phyloP scores from a whole-genome alignment of 306 rosid species.

The Alnus glutinosa region DNA sequence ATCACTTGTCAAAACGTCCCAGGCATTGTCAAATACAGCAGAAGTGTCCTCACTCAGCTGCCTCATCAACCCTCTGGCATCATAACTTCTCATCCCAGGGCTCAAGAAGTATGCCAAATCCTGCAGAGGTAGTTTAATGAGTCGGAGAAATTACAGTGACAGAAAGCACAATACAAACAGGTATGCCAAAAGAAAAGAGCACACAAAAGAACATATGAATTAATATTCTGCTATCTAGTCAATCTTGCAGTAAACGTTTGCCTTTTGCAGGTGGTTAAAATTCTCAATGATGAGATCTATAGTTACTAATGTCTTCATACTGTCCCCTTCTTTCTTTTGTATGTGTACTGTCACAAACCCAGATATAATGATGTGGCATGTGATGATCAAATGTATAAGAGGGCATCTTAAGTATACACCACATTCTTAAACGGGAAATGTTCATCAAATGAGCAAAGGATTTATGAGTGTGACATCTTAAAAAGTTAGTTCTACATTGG shows the following conservation, averaged over 20 bases:
- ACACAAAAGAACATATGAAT: not conserved
- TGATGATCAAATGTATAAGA: not conserved
- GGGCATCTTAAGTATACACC: not conserved
- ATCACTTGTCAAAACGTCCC: constrained; percentile 64
- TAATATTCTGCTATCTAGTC: not conserved
- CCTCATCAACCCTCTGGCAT: constrained; percentile 87
- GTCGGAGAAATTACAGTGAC: not conserved
- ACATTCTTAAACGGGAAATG: not conserved
- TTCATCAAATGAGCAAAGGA: not conserved
- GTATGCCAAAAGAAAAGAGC: not conserved
- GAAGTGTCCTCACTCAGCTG: constrained; percentile 82
- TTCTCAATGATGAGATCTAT: not conserved
- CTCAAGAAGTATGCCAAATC: constrained; percentile 82
- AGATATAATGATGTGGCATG: not conserved
- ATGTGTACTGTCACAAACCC: not conserved
- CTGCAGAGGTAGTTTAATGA: constrained; percentile 37
- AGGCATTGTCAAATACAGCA: constrained; percentile 73
- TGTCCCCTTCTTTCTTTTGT: not conserved
- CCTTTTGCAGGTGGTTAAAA: not conserved
- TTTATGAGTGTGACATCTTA: not conserved
- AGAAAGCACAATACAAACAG: not conserved
- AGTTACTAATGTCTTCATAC: not conserved
- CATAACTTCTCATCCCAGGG: constrained; percentile 82
- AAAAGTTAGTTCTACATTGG: no score
- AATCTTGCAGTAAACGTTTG: not conserved